Evolutionary conservation across 805 yeast genomes (phyloP), one percentile per base, ranked within the genome.

Genomic region (Ogataea naganishii): DNA sequence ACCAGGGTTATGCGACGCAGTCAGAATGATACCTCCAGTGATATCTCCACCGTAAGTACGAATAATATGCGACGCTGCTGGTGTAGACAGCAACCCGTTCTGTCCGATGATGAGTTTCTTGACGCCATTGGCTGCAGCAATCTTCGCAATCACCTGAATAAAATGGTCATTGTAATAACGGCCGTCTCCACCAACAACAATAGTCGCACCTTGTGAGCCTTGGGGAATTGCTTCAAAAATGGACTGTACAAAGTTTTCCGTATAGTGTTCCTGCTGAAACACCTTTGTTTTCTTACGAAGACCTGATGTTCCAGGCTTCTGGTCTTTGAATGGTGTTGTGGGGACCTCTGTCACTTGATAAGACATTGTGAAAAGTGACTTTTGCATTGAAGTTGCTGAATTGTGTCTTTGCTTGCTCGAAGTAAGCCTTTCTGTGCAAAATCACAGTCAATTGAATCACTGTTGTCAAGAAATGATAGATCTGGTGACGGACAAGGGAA

Each of bases 1-100:
- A 53, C 98, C 98, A 12, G 98, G 98, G 58, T 89, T 89, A 59
- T 89, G 98, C 15, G 94, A 80, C 2, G 97, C 97, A 7, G 98
- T 89, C 49, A 89, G 66, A 42, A 92, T 84, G 59, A 89, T 89
- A 38, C 97, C 97, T 38, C 97, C 98, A 9, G 96, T 85, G 35
- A 79, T 74, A 20, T 49, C 49, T 19, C 54, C 60, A 18, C 51
- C 49, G 40, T 65, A 66, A 36, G 75, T 72, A 56, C 98, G 74
- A 45, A 89, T 92, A 34, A 92, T 64, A 51, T 86, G 84, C n/a
- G 95, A 83, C 14, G 96, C 89, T 12, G 97, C 96, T 1, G 97
- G 98, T 4, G 98, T 92, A 14, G 95, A 83, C 31, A 92, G 64
- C 35, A 92, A 66, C 14, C 96, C 96, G 46, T 80, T 49, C 47